These are phyloP conservation scores for thale cress (Arabidopsis thaliana) DNA, from an alignment of 345 rosid genomes.

Conservation along the genomic window DNA sequence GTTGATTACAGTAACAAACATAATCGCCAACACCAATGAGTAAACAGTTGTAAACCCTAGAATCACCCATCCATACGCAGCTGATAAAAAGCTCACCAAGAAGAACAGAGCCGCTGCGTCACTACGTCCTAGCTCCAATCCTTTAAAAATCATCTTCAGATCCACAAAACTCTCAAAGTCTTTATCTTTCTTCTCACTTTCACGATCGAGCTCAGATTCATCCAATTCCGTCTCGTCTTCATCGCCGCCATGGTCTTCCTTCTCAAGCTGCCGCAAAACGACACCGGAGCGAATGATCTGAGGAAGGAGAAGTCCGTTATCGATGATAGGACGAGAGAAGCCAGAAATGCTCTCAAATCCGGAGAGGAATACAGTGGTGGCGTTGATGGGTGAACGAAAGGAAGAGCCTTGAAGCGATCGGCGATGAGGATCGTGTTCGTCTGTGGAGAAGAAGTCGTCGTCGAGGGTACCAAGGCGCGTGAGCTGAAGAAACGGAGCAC, in stretches of 20 bases:
- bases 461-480: constrained; percentile 83
- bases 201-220: constrained; percentile 31
- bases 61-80: constrained; percentile 94
- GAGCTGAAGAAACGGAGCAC: constrained; percentile 81
- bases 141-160: constrained; percentile 65
- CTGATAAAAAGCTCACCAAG: constrained; percentile 75
- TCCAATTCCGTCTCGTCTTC: constrained; percentile 33
- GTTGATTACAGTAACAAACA: constrained; percentile 70
- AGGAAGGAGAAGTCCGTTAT: constrained; percentile 61
- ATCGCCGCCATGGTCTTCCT: constrained; percentile 2
- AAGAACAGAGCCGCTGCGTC: constrained; percentile 76
- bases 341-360: constrained; percentile 60
- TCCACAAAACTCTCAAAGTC: constrained; percentile 58
- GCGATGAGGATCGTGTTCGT: constrained; percentile 60
- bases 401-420: constrained; percentile 53
- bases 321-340: constrained; percentile 55
- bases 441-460: constrained; percentile 82
- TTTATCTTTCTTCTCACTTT: constrained; percentile 35
- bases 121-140: constrained; percentile 68
- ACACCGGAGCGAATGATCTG: constrained; percentile 65
- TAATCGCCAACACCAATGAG: constrained; percentile 77
- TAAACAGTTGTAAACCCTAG: constrained; percentile 83
- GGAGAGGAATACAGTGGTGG: constrained; percentile 60
- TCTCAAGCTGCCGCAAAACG: constrained; percentile 48
- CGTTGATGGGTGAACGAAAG: constrained; percentile 54